These are phyloP conservation scores for Boletus pseudo-olivaceus DNA, from an alignment of 768 basidiomycete genomes.

Conservation along the genomic window DNA sequence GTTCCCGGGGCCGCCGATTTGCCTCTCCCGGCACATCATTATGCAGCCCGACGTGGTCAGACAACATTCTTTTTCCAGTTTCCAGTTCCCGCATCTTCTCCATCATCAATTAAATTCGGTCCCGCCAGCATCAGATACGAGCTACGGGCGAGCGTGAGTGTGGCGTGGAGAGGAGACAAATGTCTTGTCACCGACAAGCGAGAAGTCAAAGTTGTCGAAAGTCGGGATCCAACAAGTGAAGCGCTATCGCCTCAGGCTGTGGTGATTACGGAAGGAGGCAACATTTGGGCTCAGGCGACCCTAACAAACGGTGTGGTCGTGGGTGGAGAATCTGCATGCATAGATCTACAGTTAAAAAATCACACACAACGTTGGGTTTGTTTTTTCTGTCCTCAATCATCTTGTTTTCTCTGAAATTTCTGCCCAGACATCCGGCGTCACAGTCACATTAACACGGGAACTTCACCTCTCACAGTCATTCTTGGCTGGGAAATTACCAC, in stretches of 20 bases:
- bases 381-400: neutral
- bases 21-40: conserved; percentile 59
- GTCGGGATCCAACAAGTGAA: conserved; percentile 35
- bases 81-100: conserved; percentile 62
- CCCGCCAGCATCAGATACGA: conserved; percentile 70
- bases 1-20: conserved; percentile 51
- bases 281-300: conserved; percentile 71
- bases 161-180: conserved; percentile 73
- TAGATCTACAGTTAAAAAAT: conserved; percentile 80
- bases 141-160: conserved; percentile 66
- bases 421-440: conserved; percentile 63
- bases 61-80: conserved; percentile 83
- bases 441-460: conserved; percentile 56
- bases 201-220: conserved; percentile 63
- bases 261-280: conserved; percentile 72
- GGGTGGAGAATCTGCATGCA: conserved; percentile 65
- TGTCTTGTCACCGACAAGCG: conserved; percentile 61
- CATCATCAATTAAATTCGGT: conserved; percentile 70
- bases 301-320: conserved; percentile 61
- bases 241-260: conserved; percentile 51
- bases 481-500: conserved; percentile 22
- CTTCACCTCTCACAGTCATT: conserved; percentile 49
- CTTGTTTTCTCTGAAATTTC: conserved; percentile 2
- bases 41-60: conserved; percentile 69
- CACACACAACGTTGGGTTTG: conserved; percentile 75